phyloP scores from a whole-genome alignment of 177 flowering plant species.

The Vitis hybrid region DNA sequence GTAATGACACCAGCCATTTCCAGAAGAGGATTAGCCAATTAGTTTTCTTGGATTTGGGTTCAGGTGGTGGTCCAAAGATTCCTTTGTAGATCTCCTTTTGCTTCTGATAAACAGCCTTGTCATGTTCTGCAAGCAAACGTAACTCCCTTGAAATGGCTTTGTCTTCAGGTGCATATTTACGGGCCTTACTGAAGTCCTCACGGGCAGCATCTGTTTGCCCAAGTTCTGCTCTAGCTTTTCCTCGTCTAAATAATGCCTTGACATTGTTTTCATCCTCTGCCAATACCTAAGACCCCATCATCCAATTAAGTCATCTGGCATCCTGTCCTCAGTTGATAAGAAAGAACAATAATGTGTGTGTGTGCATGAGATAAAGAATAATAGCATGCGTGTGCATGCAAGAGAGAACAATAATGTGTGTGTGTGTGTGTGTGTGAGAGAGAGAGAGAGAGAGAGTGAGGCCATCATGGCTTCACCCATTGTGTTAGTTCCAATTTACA shows the following conservation, averaged over 20 bases:
- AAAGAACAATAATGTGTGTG: no score
- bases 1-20: conserved; percentile 67
- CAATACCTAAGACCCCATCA: conserved; percentile 50
- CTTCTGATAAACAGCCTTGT: conserved; percentile 81
- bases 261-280: conserved; percentile 85
- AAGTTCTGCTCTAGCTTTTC: conserved; percentile 95
- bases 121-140: conserved; percentile 72
- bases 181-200: conserved; percentile 85
- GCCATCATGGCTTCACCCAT: no score
- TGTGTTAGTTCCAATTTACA: no score
- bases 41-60: conserved; percentile 49
- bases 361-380: no score
- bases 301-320: background rate
- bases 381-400: no score
- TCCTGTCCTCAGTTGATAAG: no score
- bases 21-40: conserved; percentile 55
- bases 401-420: no score
- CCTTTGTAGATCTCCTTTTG: conserved; percentile 94
- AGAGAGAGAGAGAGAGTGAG: no score
- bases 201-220: conserved; percentile 93
- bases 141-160: conserved; percentile 77
- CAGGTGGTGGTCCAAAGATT: conserved; percentile 79
- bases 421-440: no score
- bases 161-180: conserved; percentile 82
- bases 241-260: conserved; percentile 90